phyloP scores from a whole-genome alignment of 306 rosid species.

The Quercus alba region DNA sequence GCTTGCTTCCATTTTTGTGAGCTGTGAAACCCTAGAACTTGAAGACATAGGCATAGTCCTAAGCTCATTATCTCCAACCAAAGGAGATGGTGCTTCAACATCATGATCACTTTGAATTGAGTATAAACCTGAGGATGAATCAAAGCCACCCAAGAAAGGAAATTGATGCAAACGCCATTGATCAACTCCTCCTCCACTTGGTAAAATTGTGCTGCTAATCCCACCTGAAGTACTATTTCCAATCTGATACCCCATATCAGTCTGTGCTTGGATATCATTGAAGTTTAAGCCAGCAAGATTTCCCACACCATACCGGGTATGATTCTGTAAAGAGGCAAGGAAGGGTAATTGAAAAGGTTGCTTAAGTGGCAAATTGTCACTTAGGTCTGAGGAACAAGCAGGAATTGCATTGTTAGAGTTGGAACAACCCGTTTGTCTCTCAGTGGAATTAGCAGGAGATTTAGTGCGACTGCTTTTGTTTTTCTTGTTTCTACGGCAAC shows the following conservation, averaged over 20 bases:
- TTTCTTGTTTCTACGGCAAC: conserved; percentile 88
- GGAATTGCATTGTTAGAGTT: conserved; percentile 33
- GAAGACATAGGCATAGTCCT: conserved; percentile 8
- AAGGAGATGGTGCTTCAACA: conserved; percentile 16
- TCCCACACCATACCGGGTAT: conserved; percentile 49
- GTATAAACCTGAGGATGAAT: conserved; percentile 38
- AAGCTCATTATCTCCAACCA: conserved; percentile 27
- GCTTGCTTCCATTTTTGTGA: conserved; percentile 54
- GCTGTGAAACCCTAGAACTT: conserved; percentile 54
- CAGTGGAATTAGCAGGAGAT: conserved; percentile 44
- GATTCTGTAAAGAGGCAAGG: conserved; percentile 64
- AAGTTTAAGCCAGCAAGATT: conserved; percentile 50
- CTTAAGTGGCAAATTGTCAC: conserved; percentile 32
- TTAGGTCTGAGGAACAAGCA: conserved; percentile 18
- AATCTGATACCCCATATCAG: conserved; percentile 54
- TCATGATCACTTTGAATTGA: conserved; percentile 39
- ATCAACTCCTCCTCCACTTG: conserved; percentile 33
- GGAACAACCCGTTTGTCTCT: conserved; percentile 28
- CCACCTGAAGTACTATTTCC: conserved; percentile 24
- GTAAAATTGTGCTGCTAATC: background rate
- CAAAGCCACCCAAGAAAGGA: conserved; percentile 56
- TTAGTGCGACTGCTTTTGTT: conserved; percentile 62
- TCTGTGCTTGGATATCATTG: conserved; percentile 48
- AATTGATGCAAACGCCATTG: conserved; percentile 69
- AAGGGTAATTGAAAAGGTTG: conserved; percentile 52